phyloP scores from a whole-genome alignment of 192 early-diverging fungal genomes.

The Coemansia sp. region DNA sequence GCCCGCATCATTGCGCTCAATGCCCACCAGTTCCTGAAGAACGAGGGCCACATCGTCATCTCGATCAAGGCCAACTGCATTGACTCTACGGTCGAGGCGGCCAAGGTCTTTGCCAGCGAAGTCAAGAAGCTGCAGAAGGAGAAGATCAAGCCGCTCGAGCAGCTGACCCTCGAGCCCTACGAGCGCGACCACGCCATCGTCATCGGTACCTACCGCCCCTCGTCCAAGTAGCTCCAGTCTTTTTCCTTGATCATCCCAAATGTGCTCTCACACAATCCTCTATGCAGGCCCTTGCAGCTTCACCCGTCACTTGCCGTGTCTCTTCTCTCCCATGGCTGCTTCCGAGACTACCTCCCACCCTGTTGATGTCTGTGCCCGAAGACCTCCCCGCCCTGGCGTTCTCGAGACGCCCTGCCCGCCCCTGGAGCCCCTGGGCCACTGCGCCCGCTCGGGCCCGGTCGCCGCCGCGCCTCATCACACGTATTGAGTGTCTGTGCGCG shows the following conservation, averaged over 20 bases:
- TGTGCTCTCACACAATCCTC: too few relatives aligned
- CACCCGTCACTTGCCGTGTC: too few relatives aligned
- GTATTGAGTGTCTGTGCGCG: conserved; percentile 14
- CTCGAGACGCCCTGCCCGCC: too few relatives aligned
- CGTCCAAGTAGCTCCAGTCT: conserved; percentile 17
- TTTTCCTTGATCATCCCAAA: background rate
- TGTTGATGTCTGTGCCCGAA: too few relatives aligned
- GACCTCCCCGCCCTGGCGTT: too few relatives aligned
- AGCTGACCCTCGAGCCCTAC: conserved; percentile 95
- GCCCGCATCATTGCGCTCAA: conserved; percentile 98
- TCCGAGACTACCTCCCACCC: too few relatives aligned
- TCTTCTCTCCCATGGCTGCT: too few relatives aligned
- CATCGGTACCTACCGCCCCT: conserved; percentile 73
- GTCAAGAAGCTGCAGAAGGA: conserved; percentile 89
- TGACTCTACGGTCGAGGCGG: conserved; percentile 96
- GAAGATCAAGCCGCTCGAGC: conserved; percentile 89
- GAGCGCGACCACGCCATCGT: conserved; percentile 99
- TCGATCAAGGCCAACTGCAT: conserved; percentile 99
- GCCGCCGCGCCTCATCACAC: conserved; percentile 12
- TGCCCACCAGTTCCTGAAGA: conserved; percentile 96
- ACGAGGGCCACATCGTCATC: conserved; percentile 95
- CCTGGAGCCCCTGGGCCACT: too few relatives aligned
- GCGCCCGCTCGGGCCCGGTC: too few relatives aligned
- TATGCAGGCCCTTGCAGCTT: too few relatives aligned
- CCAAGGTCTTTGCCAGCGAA: conserved; percentile 94